Base-by-base conservation (phyloP, 2,329 filamentous ascomycete species). In the Shiraia sp. region DNA sequence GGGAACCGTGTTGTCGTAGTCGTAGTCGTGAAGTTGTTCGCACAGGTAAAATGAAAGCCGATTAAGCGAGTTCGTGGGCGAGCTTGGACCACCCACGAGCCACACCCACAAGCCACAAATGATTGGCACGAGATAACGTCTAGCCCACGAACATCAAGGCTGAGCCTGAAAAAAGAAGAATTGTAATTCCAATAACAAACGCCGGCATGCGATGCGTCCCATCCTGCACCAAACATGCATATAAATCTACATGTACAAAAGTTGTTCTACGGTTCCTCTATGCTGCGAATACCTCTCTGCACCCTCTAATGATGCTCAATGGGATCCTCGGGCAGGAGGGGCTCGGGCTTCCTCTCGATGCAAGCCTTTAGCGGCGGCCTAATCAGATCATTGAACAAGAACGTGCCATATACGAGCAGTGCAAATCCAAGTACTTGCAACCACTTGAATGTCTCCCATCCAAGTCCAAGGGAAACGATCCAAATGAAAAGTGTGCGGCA, bases 371-470 rank as follows among this genome's bases (percentile, higher is more conserved):
- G 74, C 1, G 93, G 93, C 15, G 90, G 89, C 45, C 83, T 77
- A n/a, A 97, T 80, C 44, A 99, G 82, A 49, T 95, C 90, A 70
- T 97, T 97, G 77, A 97, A 97, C 29, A 97, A 69, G 71, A 96
- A 96, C 2, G 92, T 99, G 53, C 93, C 95, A 66, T 96, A 99
- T 10, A 99, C 93, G 25, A 99, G 79, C 53, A 96, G 74, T 2
- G 75, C 87, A 58, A 99, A 99, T 1, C 93, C 93, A 3, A 82
- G 68, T 10, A 99, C 89, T 72, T 99, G 93, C 6, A 99, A 80
- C 87, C 89, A 95, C 73, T 97, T 97, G 81, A 99, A 97, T 0
- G 83, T 85, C 74, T 99, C 93, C 93, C 93, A 99, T 47, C 91
- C 91, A 2, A 99, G 80, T 3, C 87, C 89, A 4, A 99, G 81